A percentile compares a stretch with the other conserved stretches of the same genome.
Conservation (phyloP, 495 filamentous ascomycete species). For the Durotheca rogersii region DNA sequence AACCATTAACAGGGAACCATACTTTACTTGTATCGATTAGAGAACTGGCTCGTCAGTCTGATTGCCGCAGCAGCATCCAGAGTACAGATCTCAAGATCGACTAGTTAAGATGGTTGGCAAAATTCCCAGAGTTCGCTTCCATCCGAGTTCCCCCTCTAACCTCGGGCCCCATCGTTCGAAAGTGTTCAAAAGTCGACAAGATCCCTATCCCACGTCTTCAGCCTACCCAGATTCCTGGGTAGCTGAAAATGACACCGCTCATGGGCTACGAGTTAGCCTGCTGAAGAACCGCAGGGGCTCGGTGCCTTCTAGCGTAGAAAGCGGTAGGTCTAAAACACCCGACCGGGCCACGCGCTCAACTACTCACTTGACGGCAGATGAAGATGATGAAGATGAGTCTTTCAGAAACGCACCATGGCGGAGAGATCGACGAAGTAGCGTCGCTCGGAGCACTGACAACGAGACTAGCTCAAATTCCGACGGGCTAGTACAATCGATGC, state of each 20-base stretch:
- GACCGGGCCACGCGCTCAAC: not conserved
- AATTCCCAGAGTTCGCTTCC: not conserved
- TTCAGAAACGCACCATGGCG: not conserved
- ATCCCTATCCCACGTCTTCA: not conserved
- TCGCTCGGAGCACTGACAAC: not conserved
- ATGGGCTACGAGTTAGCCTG: conserved; percentile 1
- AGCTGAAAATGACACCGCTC: not conserved
- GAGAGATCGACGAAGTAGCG: not conserved
- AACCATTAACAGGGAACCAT: not conserved
- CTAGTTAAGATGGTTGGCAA: conserved; percentile 13
- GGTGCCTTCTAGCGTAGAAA: not conserved
- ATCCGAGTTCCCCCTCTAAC: not conserved
- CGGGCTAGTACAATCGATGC: not conserved
- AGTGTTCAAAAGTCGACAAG: not conserved
- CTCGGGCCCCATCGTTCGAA: not conserved
- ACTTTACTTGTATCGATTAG: not conserved
- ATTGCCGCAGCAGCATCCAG: no score
- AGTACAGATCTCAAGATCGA: no score
- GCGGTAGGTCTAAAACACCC: not conserved
- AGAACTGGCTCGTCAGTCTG: no score
- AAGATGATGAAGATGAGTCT: not conserved
- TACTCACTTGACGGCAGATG: not conserved
- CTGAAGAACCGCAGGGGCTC: conserved; percentile 7
- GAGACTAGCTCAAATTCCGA: not conserved
- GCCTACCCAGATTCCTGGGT: conserved; percentile 10